Evolutionary conservation across 371 early-diverging fungal genomes (phyloP).

Genomic region (Mucor circinelloides): DNA sequence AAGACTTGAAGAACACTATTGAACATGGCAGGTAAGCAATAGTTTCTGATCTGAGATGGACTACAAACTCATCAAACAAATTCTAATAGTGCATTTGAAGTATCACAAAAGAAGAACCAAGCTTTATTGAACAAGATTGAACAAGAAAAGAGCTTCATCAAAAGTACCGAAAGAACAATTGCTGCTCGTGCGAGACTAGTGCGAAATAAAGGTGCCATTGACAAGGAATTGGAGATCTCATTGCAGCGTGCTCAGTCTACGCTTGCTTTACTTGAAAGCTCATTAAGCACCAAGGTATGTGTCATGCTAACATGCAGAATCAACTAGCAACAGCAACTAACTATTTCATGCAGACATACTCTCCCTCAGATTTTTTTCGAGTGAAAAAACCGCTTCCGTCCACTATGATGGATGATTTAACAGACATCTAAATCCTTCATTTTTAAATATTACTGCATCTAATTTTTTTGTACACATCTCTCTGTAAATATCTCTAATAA

Average conservation of each 20-base stretch:
- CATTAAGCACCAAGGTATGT: neutral
- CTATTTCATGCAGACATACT: neutral
- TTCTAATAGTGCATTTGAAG: neutral
- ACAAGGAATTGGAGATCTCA: constrained; percentile 9
- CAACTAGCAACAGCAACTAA: no score
- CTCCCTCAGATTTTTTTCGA: neutral
- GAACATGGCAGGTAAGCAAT: neutral
- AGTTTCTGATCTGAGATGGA: neutral
- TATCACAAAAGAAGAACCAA: neutral
- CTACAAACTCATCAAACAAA: neutral
- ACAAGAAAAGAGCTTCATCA: constrained; percentile 18
- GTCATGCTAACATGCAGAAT: no score
- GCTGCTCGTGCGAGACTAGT: constrained; percentile 9
- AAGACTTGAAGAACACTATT: neutral
- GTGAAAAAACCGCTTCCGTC: neutral
- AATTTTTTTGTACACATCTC: neutral
- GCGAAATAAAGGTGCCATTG: constrained; percentile 3
- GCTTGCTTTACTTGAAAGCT: neutral
- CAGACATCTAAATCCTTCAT: neutral
- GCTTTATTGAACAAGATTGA: constrained; percentile 8
- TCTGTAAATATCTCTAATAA: neutral
- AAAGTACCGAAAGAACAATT: constrained; percentile 19
- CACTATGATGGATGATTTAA: neutral
- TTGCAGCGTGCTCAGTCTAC: neutral
- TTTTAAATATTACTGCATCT: neutral